Evolutionary conservation across 2,329 filamentous ascomycete species (phyloP).

Genomic region (Colletotrichum trifolii): DNA sequence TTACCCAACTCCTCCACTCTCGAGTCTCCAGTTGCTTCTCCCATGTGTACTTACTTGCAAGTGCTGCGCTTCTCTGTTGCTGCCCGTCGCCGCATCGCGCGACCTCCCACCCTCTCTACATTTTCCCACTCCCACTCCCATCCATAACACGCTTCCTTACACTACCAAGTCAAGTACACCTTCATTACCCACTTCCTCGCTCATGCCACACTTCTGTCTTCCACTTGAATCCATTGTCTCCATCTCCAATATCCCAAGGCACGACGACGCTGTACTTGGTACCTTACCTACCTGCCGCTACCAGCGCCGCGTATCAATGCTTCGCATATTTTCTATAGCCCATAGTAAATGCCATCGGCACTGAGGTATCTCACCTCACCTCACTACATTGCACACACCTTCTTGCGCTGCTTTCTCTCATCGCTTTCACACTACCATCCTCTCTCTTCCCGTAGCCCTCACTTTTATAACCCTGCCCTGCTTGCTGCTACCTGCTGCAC

Average conservation of each 20-base stretch:
- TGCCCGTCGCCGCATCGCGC: conserved; percentile 33
- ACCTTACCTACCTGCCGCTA: neutral
- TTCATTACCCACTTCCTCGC: conserved; percentile 14
- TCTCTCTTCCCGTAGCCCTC: neutral
- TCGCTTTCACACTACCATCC: neutral
- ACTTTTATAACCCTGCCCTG: neutral
- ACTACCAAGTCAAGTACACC: too few relatives aligned
- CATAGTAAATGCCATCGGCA: too few relatives aligned
- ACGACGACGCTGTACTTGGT: conserved; percentile 11
- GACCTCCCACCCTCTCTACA: conserved; percentile 28
- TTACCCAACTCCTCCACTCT: neutral
- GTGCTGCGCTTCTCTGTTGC: neutral
- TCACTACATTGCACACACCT: neutral
- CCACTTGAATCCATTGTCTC: neutral
- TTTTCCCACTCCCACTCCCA: conserved; percentile 13
- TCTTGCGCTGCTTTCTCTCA: neutral
- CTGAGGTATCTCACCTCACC: neutral
- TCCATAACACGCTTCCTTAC: neutral
- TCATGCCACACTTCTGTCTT: conserved; percentile 2
- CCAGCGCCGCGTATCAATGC: neutral
- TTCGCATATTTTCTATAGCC: neutral
- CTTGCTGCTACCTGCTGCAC: neutral
- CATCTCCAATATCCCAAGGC: conserved; percentile 26
- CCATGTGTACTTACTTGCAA: neutral
- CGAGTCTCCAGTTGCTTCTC: neutral